These are phyloP conservation scores for Balamuthia mandrillaris DNA, from an alignment of 208 protist genomes.

Conservation along the genomic window DNA sequence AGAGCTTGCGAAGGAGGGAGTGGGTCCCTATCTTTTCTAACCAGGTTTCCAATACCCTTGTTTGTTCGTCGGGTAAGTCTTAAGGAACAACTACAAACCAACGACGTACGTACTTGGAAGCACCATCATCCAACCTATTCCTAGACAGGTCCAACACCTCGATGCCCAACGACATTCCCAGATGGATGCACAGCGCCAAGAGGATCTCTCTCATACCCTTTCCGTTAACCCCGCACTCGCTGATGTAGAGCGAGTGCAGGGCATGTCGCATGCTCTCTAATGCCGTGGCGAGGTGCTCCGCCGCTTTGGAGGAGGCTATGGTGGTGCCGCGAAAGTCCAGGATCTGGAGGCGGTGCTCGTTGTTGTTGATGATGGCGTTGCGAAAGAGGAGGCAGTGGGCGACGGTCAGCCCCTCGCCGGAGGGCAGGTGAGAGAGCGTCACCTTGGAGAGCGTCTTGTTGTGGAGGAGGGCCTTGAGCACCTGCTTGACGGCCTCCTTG, in stretches of 20 bases:
- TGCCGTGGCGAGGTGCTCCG: neutral
- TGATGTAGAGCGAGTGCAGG: neutral
- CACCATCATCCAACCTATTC: neutral
- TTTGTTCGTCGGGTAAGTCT: neutral
- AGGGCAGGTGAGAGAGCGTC: neutral
- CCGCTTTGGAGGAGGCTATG: neutral
- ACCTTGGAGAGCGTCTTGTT: neutral
- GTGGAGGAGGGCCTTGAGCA: neutral
- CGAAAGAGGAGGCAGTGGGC: neutral
- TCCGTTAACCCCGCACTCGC: neutral
- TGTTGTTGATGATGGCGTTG: slow-evolving; percentile 6
- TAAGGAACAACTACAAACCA: neutral
- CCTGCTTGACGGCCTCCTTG: neutral
- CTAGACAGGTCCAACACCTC: neutral
- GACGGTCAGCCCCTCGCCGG: neutral
- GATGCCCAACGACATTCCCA: neutral
- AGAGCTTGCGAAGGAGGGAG: neutral
- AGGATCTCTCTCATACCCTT: neutral
- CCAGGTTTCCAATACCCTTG: neutral
- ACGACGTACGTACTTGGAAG: neutral
- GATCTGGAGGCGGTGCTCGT: neutral
- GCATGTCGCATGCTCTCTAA: neutral
- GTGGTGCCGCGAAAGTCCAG: neutral
- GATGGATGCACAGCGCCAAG: neutral
- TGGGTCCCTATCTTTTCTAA: neutral